Percentiles rank a stretch among this genome's conserved stretches.
phyloP scores from a whole-genome alignment of 2,329 filamentous ascomycete genomes.

The Pseudogymnoascus sp. region DNA sequence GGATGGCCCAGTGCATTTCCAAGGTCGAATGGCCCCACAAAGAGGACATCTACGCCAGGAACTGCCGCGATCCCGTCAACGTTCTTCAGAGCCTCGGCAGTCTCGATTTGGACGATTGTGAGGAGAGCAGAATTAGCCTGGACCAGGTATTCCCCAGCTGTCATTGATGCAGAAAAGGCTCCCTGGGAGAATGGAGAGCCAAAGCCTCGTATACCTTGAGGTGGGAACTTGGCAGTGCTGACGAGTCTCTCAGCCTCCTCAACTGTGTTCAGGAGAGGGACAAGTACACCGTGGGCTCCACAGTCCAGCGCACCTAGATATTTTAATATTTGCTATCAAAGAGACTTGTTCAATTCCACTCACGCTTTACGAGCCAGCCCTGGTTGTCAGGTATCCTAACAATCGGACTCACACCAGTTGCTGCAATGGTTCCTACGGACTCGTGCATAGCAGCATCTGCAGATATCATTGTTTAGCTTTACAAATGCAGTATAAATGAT shows the following conservation, averaged over 20 bases:
- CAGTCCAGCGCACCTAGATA: conserved; percentile 46
- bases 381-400: conserved; percentile 52
- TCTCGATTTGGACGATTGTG: conserved; percentile 63
- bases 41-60: conserved; percentile 54
- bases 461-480: conserved; percentile 7
- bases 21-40: conserved; percentile 60
- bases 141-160: conserved; percentile 48
- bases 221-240: conserved; percentile 48
- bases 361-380: conserved; percentile 50
- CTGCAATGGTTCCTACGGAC: conserved; percentile 48
- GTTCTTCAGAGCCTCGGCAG: conserved; percentile 50
- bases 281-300: conserved; percentile 50
- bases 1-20: conserved; percentile 58
- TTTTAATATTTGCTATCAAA: conserved; percentile 17
- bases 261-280: conserved; percentile 47
- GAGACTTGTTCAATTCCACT: conserved; percentile 22
- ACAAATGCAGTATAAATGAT: background rate
- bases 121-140: conserved; percentile 50
- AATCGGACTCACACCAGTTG: conserved; percentile 46
- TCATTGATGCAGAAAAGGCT: conserved; percentile 40
- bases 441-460: conserved; percentile 50
- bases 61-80: conserved; percentile 56
- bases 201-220: conserved; percentile 45
- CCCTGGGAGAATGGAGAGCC: conserved; percentile 49
- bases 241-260: conserved; percentile 46